Evolutionary conservation across 176 grass and related monocot genomes (phyloP), one percentile per base, ranked within the genome.

Genomic region (Paspalum vaginatum): DNA sequence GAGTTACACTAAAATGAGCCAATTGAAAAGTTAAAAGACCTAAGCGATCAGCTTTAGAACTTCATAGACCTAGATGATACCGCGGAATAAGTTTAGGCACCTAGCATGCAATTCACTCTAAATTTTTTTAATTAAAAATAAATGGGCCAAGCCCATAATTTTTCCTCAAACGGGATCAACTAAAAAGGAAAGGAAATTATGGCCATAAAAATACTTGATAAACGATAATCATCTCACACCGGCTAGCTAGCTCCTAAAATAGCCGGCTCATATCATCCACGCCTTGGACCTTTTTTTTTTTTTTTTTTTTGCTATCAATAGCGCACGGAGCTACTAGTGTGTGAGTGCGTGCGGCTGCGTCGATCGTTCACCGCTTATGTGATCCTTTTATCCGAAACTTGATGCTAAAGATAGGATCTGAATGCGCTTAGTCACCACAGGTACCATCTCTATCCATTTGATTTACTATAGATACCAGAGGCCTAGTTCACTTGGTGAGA

Each of bases 381-480:
- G 40, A 44, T 38, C 18, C 12, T 38, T 50, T 55, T 84, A 79
- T 88, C 81, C 51, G 9, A 53, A 61, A 75, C 42, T 2, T 6
- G 9, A 9, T 60, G 20, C 81, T 45, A 25, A 16, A 9, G 25
- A 47, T 69, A 69, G 66, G 43, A 25, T 44, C 66, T 69, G 42
- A 44, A 20, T 68, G 45, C 22, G 44, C 55, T 58, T 58, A 58
- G 69, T 81, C 84, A 75, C 61, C 61, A 46, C 41, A 73, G 47
- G 49, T 60, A 79, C 27, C 60, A 79, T 75, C 21, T 32, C 5
- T 88, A 88, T 84, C 81, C 76, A 79, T 70, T 49, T 4, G 18
- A 41, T 85, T 84, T 75, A 84, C 87, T 85, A 89, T 80, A 37
- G 74, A 80, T 89, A 89, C 70, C 24, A 69, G 68, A 70, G 68